Percentiles rank a stretch among this genome's conserved stretches.
These are phyloP conservation scores for Prunus mira DNA, from an alignment of 306 rosid genomes.

Conservation along the genomic window DNA sequence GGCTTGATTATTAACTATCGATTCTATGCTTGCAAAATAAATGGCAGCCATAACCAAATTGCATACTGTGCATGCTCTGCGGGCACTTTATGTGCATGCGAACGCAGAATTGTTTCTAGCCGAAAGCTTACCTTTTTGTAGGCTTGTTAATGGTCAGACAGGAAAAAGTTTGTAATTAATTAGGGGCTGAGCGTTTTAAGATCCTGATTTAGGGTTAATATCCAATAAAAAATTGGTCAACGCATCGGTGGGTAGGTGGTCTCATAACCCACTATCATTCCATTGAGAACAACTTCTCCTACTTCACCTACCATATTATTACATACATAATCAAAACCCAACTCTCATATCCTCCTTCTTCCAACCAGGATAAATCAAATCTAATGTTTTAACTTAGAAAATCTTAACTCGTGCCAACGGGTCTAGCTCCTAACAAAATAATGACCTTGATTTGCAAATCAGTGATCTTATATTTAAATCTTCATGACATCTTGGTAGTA, in stretches of 20 bases:
- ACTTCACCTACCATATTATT: slow-evolving; percentile 44
- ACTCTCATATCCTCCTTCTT: not conserved
- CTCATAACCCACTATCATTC: slow-evolving; percentile 47
- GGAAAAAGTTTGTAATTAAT: slow-evolving; percentile 8
- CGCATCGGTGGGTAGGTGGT: slow-evolving; percentile 42
- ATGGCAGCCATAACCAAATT: not conserved
- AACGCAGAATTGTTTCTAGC: no score
- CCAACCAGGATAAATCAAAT: not conserved
- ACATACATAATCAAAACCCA: not conserved
- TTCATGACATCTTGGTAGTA: accelerated
- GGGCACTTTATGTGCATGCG: no score
- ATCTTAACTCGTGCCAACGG: no score
- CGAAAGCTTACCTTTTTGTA: no score
- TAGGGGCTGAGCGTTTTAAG: slow-evolving; percentile 19
- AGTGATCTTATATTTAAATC: no score
- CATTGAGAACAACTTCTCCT: slow-evolving; percentile 44
- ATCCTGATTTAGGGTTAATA: slow-evolving; percentile 31
- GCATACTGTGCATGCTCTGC: no score
- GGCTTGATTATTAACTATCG: not conserved
- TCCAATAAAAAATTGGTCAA: slow-evolving; percentile 38
- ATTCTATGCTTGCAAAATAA: not conserved
- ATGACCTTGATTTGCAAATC: no score
- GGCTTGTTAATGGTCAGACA: no score
- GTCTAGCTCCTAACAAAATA: no score
- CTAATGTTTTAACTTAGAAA: not conserved